phyloP scores from a whole-genome alignment of 345 rosid species.

The Citrus sp. region DNA sequence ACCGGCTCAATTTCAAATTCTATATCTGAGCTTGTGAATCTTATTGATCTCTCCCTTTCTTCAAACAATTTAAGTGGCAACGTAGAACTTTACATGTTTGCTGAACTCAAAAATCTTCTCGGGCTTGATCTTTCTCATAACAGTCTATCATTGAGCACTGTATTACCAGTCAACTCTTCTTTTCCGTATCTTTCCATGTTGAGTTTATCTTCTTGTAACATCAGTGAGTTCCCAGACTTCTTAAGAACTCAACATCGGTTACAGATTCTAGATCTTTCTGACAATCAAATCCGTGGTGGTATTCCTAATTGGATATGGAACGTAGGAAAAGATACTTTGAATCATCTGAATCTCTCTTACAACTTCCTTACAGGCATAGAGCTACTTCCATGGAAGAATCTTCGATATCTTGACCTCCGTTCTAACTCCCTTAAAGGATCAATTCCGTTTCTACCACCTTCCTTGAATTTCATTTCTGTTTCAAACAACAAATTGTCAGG shows the following conservation, averaged over 20 bases:
- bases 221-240: background rate
- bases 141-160: background rate
- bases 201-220: background rate
- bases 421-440: conserved; percentile 17
- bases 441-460: conserved; percentile 14
- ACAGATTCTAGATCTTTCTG: background rate
- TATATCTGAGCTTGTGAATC: background rate
- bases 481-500: conserved; percentile 17
- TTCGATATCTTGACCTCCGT: conserved; percentile 15
- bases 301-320: conserved; percentile 1
- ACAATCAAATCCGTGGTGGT: background rate
- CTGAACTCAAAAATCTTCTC: conserved; percentile 13
- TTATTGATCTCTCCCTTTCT: background rate
- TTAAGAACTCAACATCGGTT: background rate
- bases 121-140: conserved; percentile 8
- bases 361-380: conserved; percentile 14
- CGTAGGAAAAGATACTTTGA: background rate
- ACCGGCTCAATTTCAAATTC: conserved; percentile 17
- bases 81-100: conserved; percentile 14
- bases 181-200: background rate
- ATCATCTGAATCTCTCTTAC: background rate
- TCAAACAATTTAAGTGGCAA: conserved; percentile 21
- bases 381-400: background rate
- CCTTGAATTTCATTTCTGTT: background rate
- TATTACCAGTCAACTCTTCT: background rate